These are phyloP conservation scores for Blakeslea trispora DNA, from an alignment of 371 early-diverging fungal species.

Conservation along the genomic window DNA sequence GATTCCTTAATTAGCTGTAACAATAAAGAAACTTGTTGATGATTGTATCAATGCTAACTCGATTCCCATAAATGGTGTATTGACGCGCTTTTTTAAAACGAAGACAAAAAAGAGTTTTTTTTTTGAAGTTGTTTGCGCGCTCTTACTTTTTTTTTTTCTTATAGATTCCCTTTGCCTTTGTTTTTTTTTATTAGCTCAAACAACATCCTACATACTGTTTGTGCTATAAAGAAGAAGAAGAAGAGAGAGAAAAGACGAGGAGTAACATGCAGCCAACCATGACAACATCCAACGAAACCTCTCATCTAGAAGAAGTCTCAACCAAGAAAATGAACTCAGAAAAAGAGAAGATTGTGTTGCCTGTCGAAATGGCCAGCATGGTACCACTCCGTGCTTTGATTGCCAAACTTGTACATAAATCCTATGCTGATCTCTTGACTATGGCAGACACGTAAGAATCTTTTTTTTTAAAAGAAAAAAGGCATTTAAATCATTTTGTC, in stretches of 20 bases:
- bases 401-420: conserved; percentile 58
- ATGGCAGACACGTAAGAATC: conserved; percentile 58
- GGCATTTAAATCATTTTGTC: background rate
- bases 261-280: background rate
- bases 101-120: too few species aligned
- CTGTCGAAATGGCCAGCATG: conserved; percentile 60
- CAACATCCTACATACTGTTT: background rate
- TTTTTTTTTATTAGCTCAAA: too few species aligned
- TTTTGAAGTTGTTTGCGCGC: too few species aligned
- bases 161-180: too few species aligned
- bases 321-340: conserved; percentile 1
- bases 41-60: too few species aligned
- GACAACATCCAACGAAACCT: conserved; percentile 1
- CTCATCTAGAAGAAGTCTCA: conserved; percentile 7
- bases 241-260: background rate
- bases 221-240: background rate
- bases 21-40: too few species aligned
- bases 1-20: too few species aligned
- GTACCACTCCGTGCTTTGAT: conserved; percentile 57
- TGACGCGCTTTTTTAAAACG: too few species aligned
- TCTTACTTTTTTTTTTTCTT: too few species aligned
- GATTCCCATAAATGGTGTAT: too few species aligned
- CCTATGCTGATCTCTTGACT: conserved; percentile 58
- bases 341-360: conserved; percentile 38
- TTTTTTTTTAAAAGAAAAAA: background rate